A percentile compares a stretch with the other conserved stretches of the same genome.
Conservation (phyloP, 306 rosid species). For the Vicia sativa region DNA sequence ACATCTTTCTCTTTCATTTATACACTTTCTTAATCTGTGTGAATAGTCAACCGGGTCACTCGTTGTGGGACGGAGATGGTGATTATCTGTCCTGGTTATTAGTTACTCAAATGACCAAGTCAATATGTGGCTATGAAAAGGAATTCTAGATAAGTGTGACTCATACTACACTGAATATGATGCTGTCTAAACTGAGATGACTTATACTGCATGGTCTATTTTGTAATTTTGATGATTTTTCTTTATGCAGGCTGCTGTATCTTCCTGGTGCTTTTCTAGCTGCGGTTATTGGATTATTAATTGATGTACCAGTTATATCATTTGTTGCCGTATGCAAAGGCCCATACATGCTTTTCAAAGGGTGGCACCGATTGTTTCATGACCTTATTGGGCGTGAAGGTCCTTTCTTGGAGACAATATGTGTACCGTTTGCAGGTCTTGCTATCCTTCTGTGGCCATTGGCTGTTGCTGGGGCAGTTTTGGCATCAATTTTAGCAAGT, state of each 20-base stretch:
- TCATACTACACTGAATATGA: background rate
- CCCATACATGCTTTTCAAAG: slow-evolving; percentile 88
- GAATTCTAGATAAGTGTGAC: background rate
- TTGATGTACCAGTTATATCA: slow-evolving; percentile 78
- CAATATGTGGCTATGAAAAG: slow-evolving; percentile 17
- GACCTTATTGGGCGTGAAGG: slow-evolving; percentile 99
- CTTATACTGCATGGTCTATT: slow-evolving; percentile 12
- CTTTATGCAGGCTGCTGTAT: slow-evolving; percentile 67
- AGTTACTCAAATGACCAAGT: slow-evolving; percentile 8
- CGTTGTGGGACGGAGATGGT: too few species aligned
- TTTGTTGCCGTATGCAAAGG: slow-evolving; percentile 72
- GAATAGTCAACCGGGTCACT: too few species aligned
- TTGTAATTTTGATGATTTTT: slow-evolving; percentile 14
- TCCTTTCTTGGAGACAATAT: slow-evolving; percentile 97
- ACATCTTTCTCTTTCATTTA: too few species aligned
- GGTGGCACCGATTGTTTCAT: slow-evolving; percentile 93
- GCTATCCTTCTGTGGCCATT: slow-evolving; percentile 93
- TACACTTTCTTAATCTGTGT: too few species aligned
- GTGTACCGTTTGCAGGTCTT: slow-evolving; percentile 98
- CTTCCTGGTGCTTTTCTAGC: slow-evolving; percentile 78
- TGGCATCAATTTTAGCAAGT: slow-evolving; percentile 71
- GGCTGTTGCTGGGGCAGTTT: slow-evolving; percentile 80
- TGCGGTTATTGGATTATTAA: slow-evolving; percentile 62
- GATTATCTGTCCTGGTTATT: too few species aligned
- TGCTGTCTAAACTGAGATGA: slow-evolving; percentile 12